Base-by-base conservation (phyloP, 1,139 yeast genomes). In the Debaryomycetaceae sp. region DNA sequence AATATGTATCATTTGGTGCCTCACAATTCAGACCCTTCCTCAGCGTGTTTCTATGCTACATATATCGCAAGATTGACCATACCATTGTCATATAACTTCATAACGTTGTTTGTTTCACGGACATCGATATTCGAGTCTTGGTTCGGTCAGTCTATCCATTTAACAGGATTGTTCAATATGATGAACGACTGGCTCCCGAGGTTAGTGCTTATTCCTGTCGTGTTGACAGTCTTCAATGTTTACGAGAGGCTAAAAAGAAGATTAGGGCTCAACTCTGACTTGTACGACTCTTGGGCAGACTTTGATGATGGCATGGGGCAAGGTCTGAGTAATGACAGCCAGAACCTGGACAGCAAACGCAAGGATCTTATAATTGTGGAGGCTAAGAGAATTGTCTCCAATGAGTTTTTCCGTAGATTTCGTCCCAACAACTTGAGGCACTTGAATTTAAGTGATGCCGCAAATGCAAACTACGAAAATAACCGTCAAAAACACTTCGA, bases 51-150 rank as follows among this genome's bases (percentile, higher is more conserved):
- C 58, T 87, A 85, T 59, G 81, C 91, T 18, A 84, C 87, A 53
- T 87, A 87, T 53, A 81, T 87, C 28, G 87, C 92, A 40, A 79
- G 96, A 48, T 67, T 87, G 55, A 85, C 95, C 0, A 82, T 87
- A 11, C 96, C 96, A 3, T 68, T 87, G 47, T 79, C 87, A 29
- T 87, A 85, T 63, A 87, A 87, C 59, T 87, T 85, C 56, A 61
- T 87, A 42, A 85, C 87, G 30, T 65, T 87, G 38, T 72, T 84
- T 44, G 70, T 79, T 9, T 68, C 77, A 18, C 56, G 79, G 13
- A 54, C 56, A 13, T 73, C 78, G 41, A 51, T 65, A 7, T 78
- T 78, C 53, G 81, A 78, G 50, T 58, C 62, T 38, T 86, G 91
- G 70, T 73, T 84, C 46, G 95, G 95, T 15, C 73, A 77, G 48